Conservation (phyloP, 108 stramenopile species). For the Bacterosira constricta region DNA sequence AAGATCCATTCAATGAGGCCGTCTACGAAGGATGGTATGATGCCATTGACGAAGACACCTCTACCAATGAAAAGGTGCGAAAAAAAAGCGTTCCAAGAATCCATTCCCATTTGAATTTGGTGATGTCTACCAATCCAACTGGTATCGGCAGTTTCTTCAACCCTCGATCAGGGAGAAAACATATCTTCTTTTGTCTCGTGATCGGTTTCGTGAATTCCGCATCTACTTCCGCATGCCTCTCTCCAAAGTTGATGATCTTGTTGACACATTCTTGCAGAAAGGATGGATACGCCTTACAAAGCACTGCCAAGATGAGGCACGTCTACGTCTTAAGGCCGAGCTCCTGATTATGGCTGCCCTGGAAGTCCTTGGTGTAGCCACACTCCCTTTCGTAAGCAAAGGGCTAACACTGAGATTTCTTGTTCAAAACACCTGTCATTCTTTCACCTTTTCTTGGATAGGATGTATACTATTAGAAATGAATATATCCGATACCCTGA, state of each 20-base stretch:
- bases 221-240: constrained; percentile 7
- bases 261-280: neutral
- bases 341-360: constrained; percentile 2
- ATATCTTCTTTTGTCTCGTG: neutral
- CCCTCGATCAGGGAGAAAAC: neutral
- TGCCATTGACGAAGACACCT: no score
- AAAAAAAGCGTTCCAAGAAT: no score
- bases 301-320: neutral
- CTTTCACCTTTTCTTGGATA: neutral
- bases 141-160: no score
- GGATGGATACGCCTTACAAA: neutral
- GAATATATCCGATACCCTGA: neutral
- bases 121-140: no score
- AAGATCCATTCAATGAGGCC: no score
- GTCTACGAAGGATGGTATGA: no score
- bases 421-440: constrained; percentile 7
- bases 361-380: neutral
- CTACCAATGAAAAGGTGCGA: no score
- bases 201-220: constrained; percentile 4
- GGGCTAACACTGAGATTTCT: neutral
- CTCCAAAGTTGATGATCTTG: neutral
- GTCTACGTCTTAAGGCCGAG: neutral
- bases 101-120: no score
- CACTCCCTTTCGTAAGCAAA: neutral
- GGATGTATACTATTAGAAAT: neutral